Conservation (phyloP, 306 rosid genomes). For the Ochetophila trinervis region DNA sequence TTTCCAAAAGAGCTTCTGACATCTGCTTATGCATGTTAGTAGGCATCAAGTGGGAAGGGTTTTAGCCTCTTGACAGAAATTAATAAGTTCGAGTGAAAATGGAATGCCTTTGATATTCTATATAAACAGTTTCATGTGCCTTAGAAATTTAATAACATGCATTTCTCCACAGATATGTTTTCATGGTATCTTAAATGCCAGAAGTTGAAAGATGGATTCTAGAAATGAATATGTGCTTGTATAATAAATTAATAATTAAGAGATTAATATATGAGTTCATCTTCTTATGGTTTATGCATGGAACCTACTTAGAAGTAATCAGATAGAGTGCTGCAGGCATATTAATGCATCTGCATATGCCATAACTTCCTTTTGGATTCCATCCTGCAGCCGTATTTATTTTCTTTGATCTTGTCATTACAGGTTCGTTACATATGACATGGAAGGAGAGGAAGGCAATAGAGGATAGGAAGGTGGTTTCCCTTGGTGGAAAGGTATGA, state of each 20-base stretch:
- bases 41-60: too few species aligned
- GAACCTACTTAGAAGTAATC: not conserved
- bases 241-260: not conserved
- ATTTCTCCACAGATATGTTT: too few species aligned
- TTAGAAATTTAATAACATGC: not conserved
- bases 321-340: not conserved
- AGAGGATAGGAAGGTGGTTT: slow-evolving; percentile 62
- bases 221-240: not conserved
- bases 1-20: too few species aligned
- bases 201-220: not conserved
- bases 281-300: not conserved
- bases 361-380: not conserved
- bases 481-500: slow-evolving; percentile 85
- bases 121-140: too few species aligned
- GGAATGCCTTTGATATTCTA: too few species aligned
- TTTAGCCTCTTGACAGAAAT: too few species aligned
- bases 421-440: slow-evolving; percentile 69
- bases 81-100: too few species aligned
- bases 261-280: not conserved
- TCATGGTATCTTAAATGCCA: too few species aligned
- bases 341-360: not conserved
- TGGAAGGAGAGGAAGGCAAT: slow-evolving; percentile 79
- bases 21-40: too few species aligned
- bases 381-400: not conserved
- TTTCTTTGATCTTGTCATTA: not conserved